Conservation (phyloP, 2,329 filamentous ascomycete genomes). For the Ophiostoma fasciatum region DNA sequence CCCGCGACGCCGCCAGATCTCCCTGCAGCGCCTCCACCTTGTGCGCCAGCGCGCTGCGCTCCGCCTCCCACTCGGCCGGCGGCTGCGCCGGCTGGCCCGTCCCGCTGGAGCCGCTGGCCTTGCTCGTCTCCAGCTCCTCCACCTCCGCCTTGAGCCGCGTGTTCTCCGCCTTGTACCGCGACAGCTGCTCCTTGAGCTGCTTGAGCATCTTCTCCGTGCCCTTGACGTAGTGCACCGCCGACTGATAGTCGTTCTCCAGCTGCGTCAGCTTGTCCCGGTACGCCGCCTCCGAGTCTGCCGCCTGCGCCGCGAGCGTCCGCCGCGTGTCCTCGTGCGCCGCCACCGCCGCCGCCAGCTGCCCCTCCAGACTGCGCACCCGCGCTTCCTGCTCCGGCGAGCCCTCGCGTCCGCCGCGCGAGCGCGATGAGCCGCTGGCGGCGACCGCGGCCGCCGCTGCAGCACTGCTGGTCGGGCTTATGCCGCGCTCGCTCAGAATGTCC, state of each 20-base stretch:
- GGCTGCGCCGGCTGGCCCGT: slow-evolving; percentile 17
- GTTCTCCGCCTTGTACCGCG: slow-evolving; percentile 81
- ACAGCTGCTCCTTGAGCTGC: slow-evolving; percentile 95
- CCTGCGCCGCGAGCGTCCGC: slow-evolving; percentile 58
- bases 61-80: slow-evolving; percentile 55
- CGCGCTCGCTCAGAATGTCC: slow-evolving; percentile 78
- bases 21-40: slow-evolving; percentile 56
- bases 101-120: slow-evolving; percentile 24
- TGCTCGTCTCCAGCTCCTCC: slow-evolving; percentile 46
- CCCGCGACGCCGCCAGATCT: slow-evolving; percentile 50
- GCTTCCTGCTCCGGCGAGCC: slow-evolving; percentile 55
- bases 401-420: slow-evolving; percentile 59
- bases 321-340: slow-evolving; percentile 80
- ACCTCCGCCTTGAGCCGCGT: slow-evolving; percentile 68
- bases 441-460: too few relatives aligned
- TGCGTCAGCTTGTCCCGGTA: slow-evolving; percentile 90
- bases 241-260: slow-evolving; percentile 94
- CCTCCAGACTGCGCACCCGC: slow-evolving; percentile 72
- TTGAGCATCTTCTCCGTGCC: slow-evolving; percentile 98
- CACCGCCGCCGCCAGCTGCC: slow-evolving; percentile 63
- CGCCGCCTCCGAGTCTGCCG: slow-evolving; percentile 72
- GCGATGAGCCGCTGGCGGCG: slow-evolving; percentile 28
- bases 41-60: slow-evolving; percentile 51
- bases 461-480: slow-evolving; percentile 64
- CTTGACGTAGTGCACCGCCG: slow-evolving; percentile 93